Percentiles rank a stretch among this genome's conserved stretches.
Conservation (phyloP, 768 basidiomycete genomes). For the Termitomyces sp. region DNA sequence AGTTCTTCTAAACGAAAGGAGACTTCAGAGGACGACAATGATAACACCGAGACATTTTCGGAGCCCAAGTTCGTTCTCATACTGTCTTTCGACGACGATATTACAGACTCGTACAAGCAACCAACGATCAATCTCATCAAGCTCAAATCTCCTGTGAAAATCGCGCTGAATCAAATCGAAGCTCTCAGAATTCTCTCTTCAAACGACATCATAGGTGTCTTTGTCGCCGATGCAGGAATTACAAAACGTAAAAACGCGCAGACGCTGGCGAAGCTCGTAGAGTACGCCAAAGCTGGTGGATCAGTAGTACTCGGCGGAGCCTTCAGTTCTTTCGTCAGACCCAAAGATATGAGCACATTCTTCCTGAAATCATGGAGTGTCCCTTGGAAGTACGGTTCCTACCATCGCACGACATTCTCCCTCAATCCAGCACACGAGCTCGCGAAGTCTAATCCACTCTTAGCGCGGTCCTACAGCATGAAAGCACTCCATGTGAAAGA, state of each 20-base stretch:
- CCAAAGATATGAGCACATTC: slow-evolving; percentile 19
- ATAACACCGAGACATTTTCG: neutral
- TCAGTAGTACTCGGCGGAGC: slow-evolving; percentile 28
- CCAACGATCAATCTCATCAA: slow-evolving; percentile 24
- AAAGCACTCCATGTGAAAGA: slow-evolving; percentile 32
- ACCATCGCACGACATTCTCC: slow-evolving; percentile 32
- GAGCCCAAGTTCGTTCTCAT: slow-evolving; percentile 21
- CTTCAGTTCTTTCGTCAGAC: slow-evolving; percentile 24
- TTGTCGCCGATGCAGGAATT: slow-evolving; percentile 32
- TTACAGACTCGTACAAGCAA: slow-evolving; percentile 16
- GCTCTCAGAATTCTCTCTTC: slow-evolving; percentile 22
- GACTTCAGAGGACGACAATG: neutral
- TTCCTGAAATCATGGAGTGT: slow-evolving; percentile 27
- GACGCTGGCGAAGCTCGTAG: slow-evolving; percentile 25
- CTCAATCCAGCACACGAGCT: slow-evolving; percentile 25
- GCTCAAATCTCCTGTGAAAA: slow-evolving; percentile 16
- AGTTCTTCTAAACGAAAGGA: neutral
- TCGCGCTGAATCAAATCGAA: slow-evolving; percentile 10
- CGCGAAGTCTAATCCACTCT: slow-evolving; percentile 22
- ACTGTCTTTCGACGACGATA: slow-evolving; percentile 22
- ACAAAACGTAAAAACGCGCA: slow-evolving; percentile 14
- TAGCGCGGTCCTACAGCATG: slow-evolving; percentile 32
- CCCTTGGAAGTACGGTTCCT: slow-evolving; percentile 31
- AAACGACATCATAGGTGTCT: slow-evolving; percentile 23
- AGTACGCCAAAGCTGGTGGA: slow-evolving; percentile 33